Base-by-base conservation (phyloP, 2,329 filamentous ascomycete species). In the Curvularia sp. region DNA sequence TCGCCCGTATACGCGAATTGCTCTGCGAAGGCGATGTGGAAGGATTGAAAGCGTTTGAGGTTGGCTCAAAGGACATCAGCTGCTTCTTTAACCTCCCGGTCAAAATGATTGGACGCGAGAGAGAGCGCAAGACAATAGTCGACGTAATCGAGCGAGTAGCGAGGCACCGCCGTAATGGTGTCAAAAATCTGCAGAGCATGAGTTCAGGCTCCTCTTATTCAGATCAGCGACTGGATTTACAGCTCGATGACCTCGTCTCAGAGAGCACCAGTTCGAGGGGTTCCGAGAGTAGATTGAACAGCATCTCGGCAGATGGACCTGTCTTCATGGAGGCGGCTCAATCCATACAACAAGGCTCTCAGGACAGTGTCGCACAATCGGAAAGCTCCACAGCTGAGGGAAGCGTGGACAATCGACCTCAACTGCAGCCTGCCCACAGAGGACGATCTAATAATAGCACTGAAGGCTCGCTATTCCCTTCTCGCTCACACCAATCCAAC, bases 31-130 rank as follows among this genome's bases (percentile, higher is more conserved):
- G 92, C 18, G 89, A 97, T 67, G 83, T 84, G 60, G 80, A 86
- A 51, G 87, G 88, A 0, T 80, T 97, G 52, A 87, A 87, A 58
- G 84, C 89, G 38, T 96, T 92, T 82, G 83, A 86, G 62, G 88
- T 96, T 59, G 93, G 87, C 12, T 86, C 88, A n/a, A 91, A 88
- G 57, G 94, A 98, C 75, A 87, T 97, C 0, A 96, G 92, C 1
- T 96, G 93, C 4, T 95, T 96, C 72, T 97, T 97, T 78, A 90
- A 93, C 65, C 83, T 97, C 19, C 94, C 94, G 0, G 86, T 87
- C 0, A 83, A 84, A 57, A 92, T 96, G 83, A 90, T 97, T 64
- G 94, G 94, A 3, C 86, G 93, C 34, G 83, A 89, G 28, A 82
- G 86, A 60, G 92, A 97, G 73, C 87, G 87, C 41, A 82, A 88